phyloP scores from a whole-genome alignment of 352 stramenopile genomes.

The Phytophthora sp. region DNA sequence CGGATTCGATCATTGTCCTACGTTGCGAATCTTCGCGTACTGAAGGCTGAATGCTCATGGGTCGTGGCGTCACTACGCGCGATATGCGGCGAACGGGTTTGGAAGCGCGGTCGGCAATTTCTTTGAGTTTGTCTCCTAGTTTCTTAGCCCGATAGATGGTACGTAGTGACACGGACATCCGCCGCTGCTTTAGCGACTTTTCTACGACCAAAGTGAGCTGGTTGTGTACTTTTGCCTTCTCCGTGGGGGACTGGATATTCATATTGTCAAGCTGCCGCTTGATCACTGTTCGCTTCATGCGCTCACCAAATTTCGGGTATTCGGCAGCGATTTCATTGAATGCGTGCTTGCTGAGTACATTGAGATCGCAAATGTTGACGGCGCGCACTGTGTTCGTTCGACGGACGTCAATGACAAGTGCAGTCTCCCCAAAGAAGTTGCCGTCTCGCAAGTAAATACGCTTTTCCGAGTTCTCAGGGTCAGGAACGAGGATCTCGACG shows the following conservation, averaged over 20 bases:
- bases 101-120: conserved; percentile 72
- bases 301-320: conserved; percentile 80
- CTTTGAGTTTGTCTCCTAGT: conserved; percentile 81
- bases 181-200: conserved; percentile 76
- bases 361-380: conserved; percentile 82
- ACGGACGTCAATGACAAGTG: conserved; percentile 80
- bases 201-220: conserved; percentile 81
- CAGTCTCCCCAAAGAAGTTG: conserved; percentile 82
- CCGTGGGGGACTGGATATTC: conserved; percentile 75
- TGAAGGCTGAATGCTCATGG: conserved; percentile 27
- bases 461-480: conserved; percentile 55
- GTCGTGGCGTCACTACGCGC: conserved; percentile 17
- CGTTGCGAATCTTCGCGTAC: conserved; percentile 28
- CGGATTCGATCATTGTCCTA: conserved; percentile 4
- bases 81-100: conserved; percentile 36
- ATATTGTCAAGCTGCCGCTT: conserved; percentile 86
- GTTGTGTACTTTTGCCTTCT: conserved; percentile 81
- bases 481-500: conserved; percentile 76
- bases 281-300: conserved; percentile 85
- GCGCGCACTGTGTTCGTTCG: conserved; percentile 79
- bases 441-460: conserved; percentile 77
- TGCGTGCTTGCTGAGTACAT: conserved; percentile 75
- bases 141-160: conserved; percentile 86
- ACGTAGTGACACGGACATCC: conserved; percentile 74
- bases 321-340: conserved; percentile 87